A percentile compares a stretch with the other conserved stretches of the same genome.
Evolutionary conservation across 169 alveolate genomes (phyloP).

Genomic region (Plasmodium gallinaceum): DNA sequence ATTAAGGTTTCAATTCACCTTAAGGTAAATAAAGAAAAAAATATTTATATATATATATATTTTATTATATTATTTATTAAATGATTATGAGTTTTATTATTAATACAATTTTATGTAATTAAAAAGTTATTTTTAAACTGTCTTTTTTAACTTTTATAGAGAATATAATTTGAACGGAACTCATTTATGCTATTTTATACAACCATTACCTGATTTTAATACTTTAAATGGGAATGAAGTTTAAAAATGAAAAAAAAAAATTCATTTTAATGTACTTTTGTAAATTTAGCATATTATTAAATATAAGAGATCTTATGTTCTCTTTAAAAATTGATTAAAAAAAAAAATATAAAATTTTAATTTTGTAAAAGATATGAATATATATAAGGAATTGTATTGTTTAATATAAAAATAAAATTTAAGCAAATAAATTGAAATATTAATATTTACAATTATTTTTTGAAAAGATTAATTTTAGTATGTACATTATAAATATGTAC

Average conservation of each 20-base stretch:
- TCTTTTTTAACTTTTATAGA: slow-evolving; percentile 21
- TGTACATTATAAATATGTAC: too few relatives aligned
- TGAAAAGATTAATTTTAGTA: too few relatives aligned
- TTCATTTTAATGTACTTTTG: neutral
- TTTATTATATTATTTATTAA: neutral
- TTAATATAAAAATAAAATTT: too few relatives aligned
- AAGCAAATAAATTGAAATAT: too few relatives aligned
- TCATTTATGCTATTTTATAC: slow-evolving; percentile 69
- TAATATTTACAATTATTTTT: too few relatives aligned
- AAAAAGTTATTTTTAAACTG: neutral
- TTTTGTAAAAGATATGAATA: too few relatives aligned
- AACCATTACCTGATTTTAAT: slow-evolving; percentile 28
- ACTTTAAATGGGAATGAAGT: too few relatives aligned
- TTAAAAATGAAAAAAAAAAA: neutral
- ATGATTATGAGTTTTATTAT: neutral
- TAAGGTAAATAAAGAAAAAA: slow-evolving; percentile 24
- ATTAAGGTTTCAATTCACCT: slow-evolving; percentile 58
- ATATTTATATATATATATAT: neutral
- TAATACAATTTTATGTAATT: neutral
- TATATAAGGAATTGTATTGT: too few relatives aligned
- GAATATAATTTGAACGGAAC: slow-evolving; percentile 76
- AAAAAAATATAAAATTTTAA: too few relatives aligned
- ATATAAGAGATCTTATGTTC: neutral
- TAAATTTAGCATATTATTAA: neutral
- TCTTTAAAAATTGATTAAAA: too few relatives aligned